A percentile compares a stretch with the other conserved stretches of the same genome.
Evolutionary conservation across 805 yeast species (phyloP).

Genomic region (Debaryomyces hansenii): DNA sequence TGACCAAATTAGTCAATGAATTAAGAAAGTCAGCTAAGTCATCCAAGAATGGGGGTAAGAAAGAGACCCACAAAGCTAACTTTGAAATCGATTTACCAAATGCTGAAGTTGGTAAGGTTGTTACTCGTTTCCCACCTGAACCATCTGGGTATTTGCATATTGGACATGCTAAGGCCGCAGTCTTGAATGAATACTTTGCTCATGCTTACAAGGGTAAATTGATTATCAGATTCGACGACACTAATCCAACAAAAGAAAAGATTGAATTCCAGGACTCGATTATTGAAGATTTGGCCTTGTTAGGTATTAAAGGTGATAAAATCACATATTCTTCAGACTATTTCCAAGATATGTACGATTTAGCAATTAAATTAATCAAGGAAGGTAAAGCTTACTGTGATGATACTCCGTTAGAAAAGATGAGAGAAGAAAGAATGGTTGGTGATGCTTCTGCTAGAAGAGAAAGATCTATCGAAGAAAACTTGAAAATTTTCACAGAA

Average conservation of each 20-base stretch:
- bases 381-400: conserved; percentile 98
- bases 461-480: conserved; percentile 91
- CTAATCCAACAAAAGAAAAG: conserved; percentile 97
- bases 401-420: conserved; percentile 88
- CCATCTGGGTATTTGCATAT: conserved; percentile 99
- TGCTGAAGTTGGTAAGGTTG: conserved; percentile 93
- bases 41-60: conserved; percentile 55
- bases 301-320: conserved; percentile 91
- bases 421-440: conserved; percentile 99
- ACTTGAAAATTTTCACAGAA: conserved; percentile 77
- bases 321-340: conserved; percentile 91
- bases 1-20: conserved; percentile 70
- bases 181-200: conserved; percentile 95
- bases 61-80: conserved; percentile 90
- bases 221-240: conserved; percentile 95
- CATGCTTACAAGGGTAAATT: conserved; percentile 93
- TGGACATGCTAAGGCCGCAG: conserved; percentile 99
- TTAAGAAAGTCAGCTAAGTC: conserved; percentile 66
- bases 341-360: conserved; percentile 87
- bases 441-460: conserved; percentile 93
- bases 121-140: conserved; percentile 99
- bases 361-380: conserved; percentile 82
- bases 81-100: conserved; percentile 90
- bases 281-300: conserved; percentile 82
- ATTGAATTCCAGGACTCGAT: conserved; percentile 92